These are phyloP conservation scores for Fusarium torreyae DNA, from an alignment of 2,329 filamentous ascomycete genomes.

Conservation along the genomic window DNA sequence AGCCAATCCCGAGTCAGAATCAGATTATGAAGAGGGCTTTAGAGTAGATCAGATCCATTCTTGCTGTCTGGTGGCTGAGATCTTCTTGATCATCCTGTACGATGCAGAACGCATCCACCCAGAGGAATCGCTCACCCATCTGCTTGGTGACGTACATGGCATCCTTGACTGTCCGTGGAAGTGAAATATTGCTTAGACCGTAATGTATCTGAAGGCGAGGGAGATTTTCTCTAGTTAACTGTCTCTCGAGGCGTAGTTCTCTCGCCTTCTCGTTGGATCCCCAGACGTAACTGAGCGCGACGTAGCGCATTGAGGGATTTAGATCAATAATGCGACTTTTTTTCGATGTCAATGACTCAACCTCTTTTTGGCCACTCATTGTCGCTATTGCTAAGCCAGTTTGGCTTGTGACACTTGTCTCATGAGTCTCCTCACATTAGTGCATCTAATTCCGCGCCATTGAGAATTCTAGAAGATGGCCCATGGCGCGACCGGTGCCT, in stretches of 20 bases:
- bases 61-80: neutral
- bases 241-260: neutral
- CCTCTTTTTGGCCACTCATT: neutral
- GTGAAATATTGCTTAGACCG: neutral
- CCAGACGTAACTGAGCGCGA: constrained; percentile 38
- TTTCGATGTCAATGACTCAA: constrained; percentile 18
- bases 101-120: constrained; percentile 40
- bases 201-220: neutral
- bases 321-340: constrained; percentile 12
- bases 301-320: constrained; percentile 12
- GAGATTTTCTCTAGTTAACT: constrained; percentile 6
- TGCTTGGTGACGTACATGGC: constrained; percentile 9
- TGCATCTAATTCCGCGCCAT: constrained; percentile 10
- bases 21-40: constrained; percentile 8
- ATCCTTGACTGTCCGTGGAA: constrained; percentile 25
- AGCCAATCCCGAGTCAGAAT: constrained; percentile 7
- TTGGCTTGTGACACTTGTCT: neutral
- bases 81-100: constrained; percentile 29
- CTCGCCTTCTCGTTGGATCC: neutral
- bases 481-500: constrained; percentile 3
- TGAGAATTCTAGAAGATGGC: constrained; percentile 2
- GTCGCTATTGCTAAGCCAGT: constrained; percentile 15
- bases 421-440: constrained; percentile 25
- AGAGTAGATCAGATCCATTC: constrained; percentile 34
- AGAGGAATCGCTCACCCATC: constrained; percentile 20